Base-by-base conservation (phyloP, 805 yeast genomes). In the Ogataea ramenticola region DNA sequence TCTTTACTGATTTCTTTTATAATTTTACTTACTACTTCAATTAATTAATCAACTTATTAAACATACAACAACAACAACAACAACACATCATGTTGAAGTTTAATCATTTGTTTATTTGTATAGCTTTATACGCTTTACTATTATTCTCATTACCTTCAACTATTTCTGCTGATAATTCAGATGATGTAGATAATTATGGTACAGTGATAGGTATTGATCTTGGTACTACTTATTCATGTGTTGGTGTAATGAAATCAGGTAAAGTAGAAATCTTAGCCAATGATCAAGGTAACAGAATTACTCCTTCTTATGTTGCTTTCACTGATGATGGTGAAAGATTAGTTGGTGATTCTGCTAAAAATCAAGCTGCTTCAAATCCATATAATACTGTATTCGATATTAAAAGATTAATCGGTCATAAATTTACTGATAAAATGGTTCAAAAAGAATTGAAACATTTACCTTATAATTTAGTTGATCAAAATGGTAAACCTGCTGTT, bases 151-250 rank as follows among this genome's bases (percentile, higher is more conserved):
- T 61, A 20, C 66, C 66, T 17, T 47, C 58, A 30, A 53, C 55
- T 9, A 52, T 62, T 14, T 44, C 46, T 11, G 49, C 54, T 26
- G 65, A 63, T 12, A 53, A 54, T 22, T 51, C 60, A 12, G 53
- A 50, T 31, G 64, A 60, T 41, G 17, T 15, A n/a, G 55, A 51
- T 27, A 58, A 54, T 43, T 62, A 62, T 42, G 66, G 66, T 41
- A 62, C 66, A 1, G 91, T 85, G 40, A 86, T 80, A 57, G 89
- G 98, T 70, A 91, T 91, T 62, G 96, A 88, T 77, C 83, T 89
- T 74, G 96, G 97, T 65, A 90, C 98, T 52, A 90, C 98, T 6
- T 90, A 90, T 78, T 90, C 96, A 12, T 90, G 97, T 80, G 98
- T 91, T 49, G 98, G 96, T 60, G 89, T 61, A n/a, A 61, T 62